Evolutionary conservation across 1,284 basidiomycete species (phyloP).

Genomic region (Puccinia polysora): DNA sequence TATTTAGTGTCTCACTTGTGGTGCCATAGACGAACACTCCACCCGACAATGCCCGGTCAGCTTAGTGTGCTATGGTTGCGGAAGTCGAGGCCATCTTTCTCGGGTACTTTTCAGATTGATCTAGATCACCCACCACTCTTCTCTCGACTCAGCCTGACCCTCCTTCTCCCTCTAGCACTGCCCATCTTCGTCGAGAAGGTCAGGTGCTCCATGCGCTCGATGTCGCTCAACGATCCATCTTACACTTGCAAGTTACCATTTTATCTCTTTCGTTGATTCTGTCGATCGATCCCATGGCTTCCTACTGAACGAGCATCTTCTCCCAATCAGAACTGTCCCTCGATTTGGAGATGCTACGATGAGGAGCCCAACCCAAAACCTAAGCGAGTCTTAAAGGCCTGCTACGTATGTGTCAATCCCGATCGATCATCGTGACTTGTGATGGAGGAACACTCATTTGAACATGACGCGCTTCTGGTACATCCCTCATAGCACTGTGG

Average conservation of each 20-base stretch:
- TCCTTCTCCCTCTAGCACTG: constrained; percentile 21
- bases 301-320: too few relatives aligned
- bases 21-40: constrained; percentile 37
- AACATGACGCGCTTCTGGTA: not conserved
- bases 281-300: not conserved
- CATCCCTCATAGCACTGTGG: constrained; percentile 36
- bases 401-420: constrained; percentile 15
- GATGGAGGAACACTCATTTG: not conserved
- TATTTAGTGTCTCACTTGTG: constrained; percentile 39
- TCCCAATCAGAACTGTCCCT: constrained; percentile 43
- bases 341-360: constrained; percentile 36
- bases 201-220: constrained; percentile 8
- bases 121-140: not conserved
- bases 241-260: constrained; percentile 4
- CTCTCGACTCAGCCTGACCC: not conserved
- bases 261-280: not conserved
- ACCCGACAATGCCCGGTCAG: constrained; percentile 34
- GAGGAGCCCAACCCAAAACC: constrained; percentile 22
- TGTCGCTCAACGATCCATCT: constrained; percentile 38
- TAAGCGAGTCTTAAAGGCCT: constrained; percentile 11
- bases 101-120: constrained; percentile 18
- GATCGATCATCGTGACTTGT: not conserved
- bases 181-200: constrained; percentile 12
- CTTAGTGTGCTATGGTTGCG: constrained; percentile 32
- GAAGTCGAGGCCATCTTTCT: constrained; percentile 41